Conservation (phyloP, 2,329 filamentous ascomycete species). For the Colletotrichum melonis region DNA sequence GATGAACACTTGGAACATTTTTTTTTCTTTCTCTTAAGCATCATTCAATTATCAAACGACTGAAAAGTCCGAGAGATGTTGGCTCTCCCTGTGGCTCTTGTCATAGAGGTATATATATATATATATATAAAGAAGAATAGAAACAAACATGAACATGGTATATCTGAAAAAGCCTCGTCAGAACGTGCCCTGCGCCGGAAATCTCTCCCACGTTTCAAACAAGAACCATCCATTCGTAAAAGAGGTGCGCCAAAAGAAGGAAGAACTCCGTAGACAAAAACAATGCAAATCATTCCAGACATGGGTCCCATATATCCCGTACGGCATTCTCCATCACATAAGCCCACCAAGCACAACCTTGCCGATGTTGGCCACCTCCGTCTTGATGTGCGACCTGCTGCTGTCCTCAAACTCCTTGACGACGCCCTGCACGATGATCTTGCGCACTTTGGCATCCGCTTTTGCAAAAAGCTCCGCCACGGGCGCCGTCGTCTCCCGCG, state of each 20-base stretch:
- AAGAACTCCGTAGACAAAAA: conserved; percentile 32
- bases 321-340: conserved; percentile 60
- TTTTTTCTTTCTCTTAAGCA: background rate
- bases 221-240: background rate
- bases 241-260: background rate
- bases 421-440: conserved; percentile 87
- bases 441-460: conserved; percentile 85
- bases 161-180: conserved; percentile 10
- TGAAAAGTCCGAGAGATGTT: background rate
- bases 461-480: conserved; percentile 91
- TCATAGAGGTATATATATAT: background rate
- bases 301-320: conserved; percentile 11
- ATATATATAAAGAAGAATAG: background rate
- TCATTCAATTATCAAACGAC: background rate
- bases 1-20: conserved; percentile 47
- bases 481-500: conserved; percentile 75
- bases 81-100: conserved; percentile 6
- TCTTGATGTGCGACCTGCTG: conserved; percentile 79
- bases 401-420: conserved; percentile 95
- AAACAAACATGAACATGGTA: conserved; percentile 25
- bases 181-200: conserved; percentile 11
- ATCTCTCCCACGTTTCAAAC: conserved; percentile 1
- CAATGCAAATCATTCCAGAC: conserved; percentile 27
- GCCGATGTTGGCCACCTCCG: conserved; percentile 85
- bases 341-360: conserved; percentile 91